Evolutionary conservation across 1,284 basidiomycete species (phyloP).

Genomic region (Trametes hirsuta): DNA sequence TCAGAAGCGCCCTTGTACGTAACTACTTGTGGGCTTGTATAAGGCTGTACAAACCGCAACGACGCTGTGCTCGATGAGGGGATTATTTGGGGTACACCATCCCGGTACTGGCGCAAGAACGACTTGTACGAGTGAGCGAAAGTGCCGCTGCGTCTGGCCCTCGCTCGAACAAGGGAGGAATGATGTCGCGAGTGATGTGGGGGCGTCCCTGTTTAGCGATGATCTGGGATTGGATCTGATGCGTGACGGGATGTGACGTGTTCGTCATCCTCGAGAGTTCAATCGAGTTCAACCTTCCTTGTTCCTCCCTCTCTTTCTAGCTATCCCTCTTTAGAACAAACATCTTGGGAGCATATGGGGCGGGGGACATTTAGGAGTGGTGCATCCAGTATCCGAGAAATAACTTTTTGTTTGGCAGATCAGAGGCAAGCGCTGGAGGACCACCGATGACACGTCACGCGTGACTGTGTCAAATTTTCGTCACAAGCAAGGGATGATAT

Average conservation of each 20-base stretch:
- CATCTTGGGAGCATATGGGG: too few relatives aligned
- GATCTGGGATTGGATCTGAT: conserved; percentile 16
- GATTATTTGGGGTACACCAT: too few relatives aligned
- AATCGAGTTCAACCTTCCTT: not conserved
- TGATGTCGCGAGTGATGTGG: conserved; percentile 19
- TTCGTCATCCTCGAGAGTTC: not conserved
- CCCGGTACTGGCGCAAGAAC: too few relatives aligned
- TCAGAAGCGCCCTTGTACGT: too few relatives aligned
- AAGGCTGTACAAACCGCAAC: too few relatives aligned
- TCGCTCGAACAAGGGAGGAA: not conserved
- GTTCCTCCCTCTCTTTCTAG: not conserved
- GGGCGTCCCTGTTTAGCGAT: conserved; percentile 18
- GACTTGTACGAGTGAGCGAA: too few relatives aligned
- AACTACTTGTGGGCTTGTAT: too few relatives aligned
- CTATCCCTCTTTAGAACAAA: not conserved
- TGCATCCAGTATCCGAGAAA: not conserved
- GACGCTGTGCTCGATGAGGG: too few relatives aligned
- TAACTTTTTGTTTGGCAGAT: conserved; percentile 10
- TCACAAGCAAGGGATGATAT: conserved; percentile 43
- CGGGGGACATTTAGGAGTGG: too few relatives aligned
- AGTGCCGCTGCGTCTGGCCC: not conserved
- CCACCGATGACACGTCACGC: conserved; percentile 37
- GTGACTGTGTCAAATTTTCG: conserved; percentile 41
- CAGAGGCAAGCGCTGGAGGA: conserved; percentile 11
- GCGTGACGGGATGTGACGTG: conserved; percentile 19